Evolutionary conservation across 2,329 filamentous ascomycete genomes (phyloP), one percentile per base, ranked within the genome.

Genomic region (Botryotinia convoluta): DNA sequence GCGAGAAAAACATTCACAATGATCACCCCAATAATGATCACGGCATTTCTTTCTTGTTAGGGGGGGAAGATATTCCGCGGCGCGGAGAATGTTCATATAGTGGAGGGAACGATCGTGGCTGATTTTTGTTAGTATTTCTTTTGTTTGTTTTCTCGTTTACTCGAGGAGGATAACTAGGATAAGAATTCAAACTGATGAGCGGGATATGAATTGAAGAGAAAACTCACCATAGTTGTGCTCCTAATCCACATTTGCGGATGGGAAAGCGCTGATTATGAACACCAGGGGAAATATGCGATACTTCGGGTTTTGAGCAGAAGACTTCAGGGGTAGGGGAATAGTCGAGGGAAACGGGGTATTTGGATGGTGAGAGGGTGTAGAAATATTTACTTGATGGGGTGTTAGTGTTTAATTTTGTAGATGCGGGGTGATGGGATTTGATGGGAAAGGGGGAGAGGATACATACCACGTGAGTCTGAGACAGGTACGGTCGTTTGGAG

Each of bases 401-500:
- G 12, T 48, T 45, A 48, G 37, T 26, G 37, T 71, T 4, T 18
- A 18, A 2, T 48, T 65, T 42, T 69, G 37, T 22, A 69, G 42
- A 59, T 20, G 59, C 37, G 18, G 22, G 7, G 14, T 35, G 42
- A 44, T 10, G 9, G n/a, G 42, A 29, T 26, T 10, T 6, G 14
- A 39, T 7, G 22, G 12, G 35, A 1, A 75, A 79, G 78, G 77
- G 77, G 20, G 77, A 79, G 73, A 18, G 75, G 72, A 7, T 78
- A 73, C 48, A 29, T 77, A 80, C 79, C 79, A 79, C 10, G 79
- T 78, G 4, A 80, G 74, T 26, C 76, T 72, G 10, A 80, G 74
- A 63, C 79, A 80, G 1, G 71, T 76, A 3, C 74, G 74, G 54
- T 79, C 78, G 63, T 78, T 79, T 68, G 76, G 67, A 1, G 73